Conservation (phyloP, 345 rosid species). For the Microthlaspi erraticum region DNA sequence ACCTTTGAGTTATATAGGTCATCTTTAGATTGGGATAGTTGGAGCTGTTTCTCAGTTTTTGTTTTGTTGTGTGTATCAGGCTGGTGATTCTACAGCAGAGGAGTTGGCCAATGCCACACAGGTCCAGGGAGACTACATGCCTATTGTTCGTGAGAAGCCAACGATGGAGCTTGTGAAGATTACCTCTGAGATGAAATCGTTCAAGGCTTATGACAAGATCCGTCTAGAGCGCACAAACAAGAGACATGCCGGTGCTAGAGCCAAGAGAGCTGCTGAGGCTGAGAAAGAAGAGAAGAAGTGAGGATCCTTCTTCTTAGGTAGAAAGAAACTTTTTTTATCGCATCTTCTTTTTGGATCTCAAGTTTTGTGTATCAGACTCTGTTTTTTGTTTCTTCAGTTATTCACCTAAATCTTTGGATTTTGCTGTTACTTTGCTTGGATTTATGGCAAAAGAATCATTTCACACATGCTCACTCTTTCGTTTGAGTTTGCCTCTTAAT, state of each 20-base stretch:
- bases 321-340: no score
- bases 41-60: background rate
- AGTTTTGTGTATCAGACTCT: slow-evolving; percentile 38
- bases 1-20: background rate
- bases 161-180: slow-evolving; percentile 78
- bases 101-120: slow-evolving; percentile 86
- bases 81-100: slow-evolving; percentile 88
- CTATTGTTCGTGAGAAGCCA: slow-evolving; percentile 69
- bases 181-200: slow-evolving; percentile 71
- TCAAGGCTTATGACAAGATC: slow-evolving; percentile 80
- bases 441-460: background rate
- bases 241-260: slow-evolving; percentile 70
- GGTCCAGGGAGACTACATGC: slow-evolving; percentile 72
- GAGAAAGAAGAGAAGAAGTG: slow-evolving; percentile 96
- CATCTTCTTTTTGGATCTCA: background rate
- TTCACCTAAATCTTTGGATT: slow-evolving; percentile 9
- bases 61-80: slow-evolving; percentile 45
- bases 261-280: slow-evolving; percentile 91
- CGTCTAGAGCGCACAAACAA: slow-evolving; percentile 62
- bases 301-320: slow-evolving; percentile 30
- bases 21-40: background rate
- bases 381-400: slow-evolving; percentile 8
- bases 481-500: background rate
- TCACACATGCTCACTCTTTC: background rate
- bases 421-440: slow-evolving; percentile 12